phyloP scores from a whole-genome alignment of 2,329 filamentous ascomycete genomes.

The Fusarium citri region DNA sequence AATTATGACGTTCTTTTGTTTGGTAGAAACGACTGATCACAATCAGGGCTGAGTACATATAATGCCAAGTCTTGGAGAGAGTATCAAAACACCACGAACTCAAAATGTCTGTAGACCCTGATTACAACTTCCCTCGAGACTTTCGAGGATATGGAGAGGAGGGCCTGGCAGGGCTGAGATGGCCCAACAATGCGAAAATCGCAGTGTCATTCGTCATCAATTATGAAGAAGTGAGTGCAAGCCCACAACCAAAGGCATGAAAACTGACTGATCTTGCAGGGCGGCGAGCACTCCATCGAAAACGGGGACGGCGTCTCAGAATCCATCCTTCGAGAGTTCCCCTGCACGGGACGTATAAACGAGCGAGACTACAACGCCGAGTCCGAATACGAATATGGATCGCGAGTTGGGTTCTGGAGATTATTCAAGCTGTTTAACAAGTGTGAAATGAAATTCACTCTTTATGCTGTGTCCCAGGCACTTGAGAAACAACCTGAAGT shows the following conservation, averaged over 20 bases:
- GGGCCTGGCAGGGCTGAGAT: neutral
- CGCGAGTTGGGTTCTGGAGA: conserved; percentile 11
- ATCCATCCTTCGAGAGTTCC: neutral
- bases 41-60: neutral
- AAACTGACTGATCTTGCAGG: neutral
- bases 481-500: conserved; percentile 13
- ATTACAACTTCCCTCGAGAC: conserved; percentile 2
- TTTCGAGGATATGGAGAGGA: conserved; percentile 18
- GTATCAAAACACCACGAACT: neutral
- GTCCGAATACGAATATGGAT: conserved; percentile 23
- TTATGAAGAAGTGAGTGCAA: conserved; percentile 18
- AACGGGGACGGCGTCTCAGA: conserved; percentile 7
- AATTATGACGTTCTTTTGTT: neutral
- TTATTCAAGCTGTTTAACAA: conserved; percentile 5
- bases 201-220: conserved; percentile 15
- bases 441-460: conserved; percentile 4
- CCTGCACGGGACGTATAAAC: neutral
- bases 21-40: neutral
- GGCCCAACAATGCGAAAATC: conserved; percentile 7
- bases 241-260: no score
- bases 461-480: conserved; percentile 4
- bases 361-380: conserved; percentile 9
- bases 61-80: neutral
- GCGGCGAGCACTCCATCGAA: conserved; percentile 2
- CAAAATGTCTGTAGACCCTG: neutral